Evolutionary conservation across 2,329 filamentous ascomycete species (phyloP), one percentile per base, ranked within the genome.

Genomic region (Claviceps sp.): DNA sequence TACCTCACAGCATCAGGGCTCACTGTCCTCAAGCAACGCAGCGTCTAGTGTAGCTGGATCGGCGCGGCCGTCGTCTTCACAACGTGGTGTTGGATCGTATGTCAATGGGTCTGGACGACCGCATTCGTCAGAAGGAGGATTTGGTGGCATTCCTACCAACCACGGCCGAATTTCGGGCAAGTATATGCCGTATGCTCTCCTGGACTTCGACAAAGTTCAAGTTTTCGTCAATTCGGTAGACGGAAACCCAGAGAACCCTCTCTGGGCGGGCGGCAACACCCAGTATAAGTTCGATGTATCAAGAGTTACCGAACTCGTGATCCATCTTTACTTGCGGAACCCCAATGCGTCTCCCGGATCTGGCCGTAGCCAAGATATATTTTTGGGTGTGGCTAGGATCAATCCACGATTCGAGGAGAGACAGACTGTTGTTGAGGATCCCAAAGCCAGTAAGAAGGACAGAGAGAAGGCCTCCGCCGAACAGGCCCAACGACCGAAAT

Each of bases 201-300:
- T 98, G 56, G 93, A 98, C 71, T 98, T 97, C 70, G 93, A 98
- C 72, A 98, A 98, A 75, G 85, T 95, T 58, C 93, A 98, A 68
- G 89, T 97, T 53, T 97, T 98, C 67, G 89, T 97, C 70, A 95
- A 96, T 70, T 89, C 93, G 11, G 91, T 97, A 44, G 93, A 93
- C 49, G 93, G 93, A 53, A 90, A 82, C 47, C 91, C 93, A 9
- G 89, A 96, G 69, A 94, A 94, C 66, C 93, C 93, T 0, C 74
- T 96, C 0, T 98, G 93, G 89, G 90, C 91, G 3, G 93, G 93
- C 56, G 89, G 91, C 65, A 97, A 91, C 69, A 98, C 93, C n/a
- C 89, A 95, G 63, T 98, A 96, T 79, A 98, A 98, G 72, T 98
- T 98, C 68, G 93, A 98, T 74, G 93, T 98, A 55, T 97, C 93